These are phyloP conservation scores for Cerioporus squamosus DNA, from an alignment of 1,284 basidiomycete genomes.

Conservation along the genomic window DNA sequence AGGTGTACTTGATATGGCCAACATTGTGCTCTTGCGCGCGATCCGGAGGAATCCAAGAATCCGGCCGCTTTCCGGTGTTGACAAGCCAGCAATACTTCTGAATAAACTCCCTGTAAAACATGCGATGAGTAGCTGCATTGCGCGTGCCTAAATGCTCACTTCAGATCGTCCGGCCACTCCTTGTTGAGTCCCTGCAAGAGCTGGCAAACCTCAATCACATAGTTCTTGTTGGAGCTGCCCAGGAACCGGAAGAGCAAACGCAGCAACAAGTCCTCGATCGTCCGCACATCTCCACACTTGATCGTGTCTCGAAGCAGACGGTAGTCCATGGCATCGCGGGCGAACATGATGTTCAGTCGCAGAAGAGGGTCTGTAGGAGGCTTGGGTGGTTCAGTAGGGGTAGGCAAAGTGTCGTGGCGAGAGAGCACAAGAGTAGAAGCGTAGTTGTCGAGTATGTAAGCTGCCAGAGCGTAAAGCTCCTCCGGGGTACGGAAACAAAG, in stretches of 20 bases:
- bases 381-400: neutral
- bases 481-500: neutral
- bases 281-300: constrained; percentile 39
- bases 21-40: constrained; percentile 22
- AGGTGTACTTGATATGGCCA: neutral
- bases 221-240: constrained; percentile 5
- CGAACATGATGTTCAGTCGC: constrained; percentile 35
- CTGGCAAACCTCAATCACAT: constrained; percentile 34
- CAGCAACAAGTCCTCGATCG: constrained; percentile 39
- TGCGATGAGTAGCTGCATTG: neutral
- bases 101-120: constrained; percentile 30
- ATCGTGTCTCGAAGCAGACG: constrained; percentile 39
- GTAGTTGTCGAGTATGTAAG: constrained; percentile 20
- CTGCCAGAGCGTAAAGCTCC: constrained; percentile 12
- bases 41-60: constrained; percentile 22
- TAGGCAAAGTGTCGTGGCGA: neutral
- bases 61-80: constrained; percentile 33
- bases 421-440: constrained; percentile 28
- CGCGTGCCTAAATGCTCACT: constrained; percentile 21
- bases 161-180: constrained; percentile 37
- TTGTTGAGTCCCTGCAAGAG: constrained; percentile 37
- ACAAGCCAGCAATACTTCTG: constrained; percentile 40
- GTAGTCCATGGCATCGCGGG: constrained; percentile 40
- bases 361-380: constrained; percentile 14
- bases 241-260: constrained; percentile 33